Percentiles rank a stretch among this genome's conserved stretches.
Conservation (phyloP, 1,284 basidiomycete species). For the Trametes pubescens region DNA sequence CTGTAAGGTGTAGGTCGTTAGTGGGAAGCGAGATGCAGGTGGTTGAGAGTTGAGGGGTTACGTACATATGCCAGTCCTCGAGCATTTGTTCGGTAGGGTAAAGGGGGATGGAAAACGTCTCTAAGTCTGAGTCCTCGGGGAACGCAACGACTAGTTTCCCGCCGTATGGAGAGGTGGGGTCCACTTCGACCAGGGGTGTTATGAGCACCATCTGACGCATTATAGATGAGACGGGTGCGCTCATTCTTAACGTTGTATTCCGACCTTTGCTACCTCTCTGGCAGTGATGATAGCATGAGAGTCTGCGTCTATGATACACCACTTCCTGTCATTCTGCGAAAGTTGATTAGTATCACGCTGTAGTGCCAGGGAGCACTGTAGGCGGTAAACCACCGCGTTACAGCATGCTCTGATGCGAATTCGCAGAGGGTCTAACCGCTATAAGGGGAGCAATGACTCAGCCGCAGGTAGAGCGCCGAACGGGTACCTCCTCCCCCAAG, state of each 20-base stretch:
- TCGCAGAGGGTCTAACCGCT: too few species aligned
- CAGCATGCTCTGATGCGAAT: too few species aligned
- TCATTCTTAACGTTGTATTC: neutral
- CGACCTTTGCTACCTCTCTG: conserved; percentile 66
- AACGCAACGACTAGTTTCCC: conserved; percentile 64
- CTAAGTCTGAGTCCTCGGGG: conserved; percentile 62
- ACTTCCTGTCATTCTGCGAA: conserved; percentile 69
- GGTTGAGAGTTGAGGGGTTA: conserved; percentile 3
- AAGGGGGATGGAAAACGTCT: conserved; percentile 65
- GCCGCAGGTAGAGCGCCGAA: too few species aligned
- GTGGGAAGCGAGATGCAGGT: neutral
- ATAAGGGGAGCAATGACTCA: too few species aligned
- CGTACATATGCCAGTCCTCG: conserved; percentile 63
- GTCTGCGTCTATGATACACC: conserved; percentile 68
- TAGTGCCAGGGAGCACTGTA: too few species aligned
- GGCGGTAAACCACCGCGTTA: too few species aligned
- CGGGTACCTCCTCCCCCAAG: too few species aligned
- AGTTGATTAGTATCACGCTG: neutral
- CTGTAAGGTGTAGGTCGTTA: conserved; percentile 43
- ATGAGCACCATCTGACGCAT: conserved; percentile 71
- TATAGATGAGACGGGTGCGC: neutral
- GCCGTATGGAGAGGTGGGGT: conserved; percentile 52
- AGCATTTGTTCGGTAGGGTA: conserved; percentile 58
- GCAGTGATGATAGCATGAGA: conserved; percentile 68
- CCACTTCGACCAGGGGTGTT: conserved; percentile 58